phyloP scores from a whole-genome alignment of 768 basidiomycete species.

The Amanita subjunquillea region DNA sequence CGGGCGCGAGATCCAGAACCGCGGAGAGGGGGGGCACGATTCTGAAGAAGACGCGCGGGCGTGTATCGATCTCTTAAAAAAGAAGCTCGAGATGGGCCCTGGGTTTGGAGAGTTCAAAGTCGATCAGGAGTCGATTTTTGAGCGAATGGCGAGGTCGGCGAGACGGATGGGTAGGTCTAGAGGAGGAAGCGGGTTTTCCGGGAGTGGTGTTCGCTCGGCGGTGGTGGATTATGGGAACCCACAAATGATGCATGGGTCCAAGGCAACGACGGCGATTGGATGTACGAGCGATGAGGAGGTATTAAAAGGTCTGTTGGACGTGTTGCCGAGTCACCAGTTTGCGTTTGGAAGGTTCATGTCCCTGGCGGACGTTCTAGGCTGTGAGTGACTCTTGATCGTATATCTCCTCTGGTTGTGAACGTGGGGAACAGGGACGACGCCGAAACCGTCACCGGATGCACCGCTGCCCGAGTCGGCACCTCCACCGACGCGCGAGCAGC shows the following conservation, averaged over 20 bases:
- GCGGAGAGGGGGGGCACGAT: conserved; percentile 82
- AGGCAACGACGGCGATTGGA: conserved; percentile 65
- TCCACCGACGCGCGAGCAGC: conserved; percentile 22
- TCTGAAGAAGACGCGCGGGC: conserved; percentile 92
- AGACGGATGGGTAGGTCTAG: conserved; percentile 6
- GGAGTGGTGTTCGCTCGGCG: conserved; percentile 38
- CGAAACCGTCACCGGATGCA: conserved; percentile 34
- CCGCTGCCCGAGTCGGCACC: conserved; percentile 16
- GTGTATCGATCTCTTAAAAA: conserved; percentile 72
- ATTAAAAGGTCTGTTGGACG: conserved; percentile 53
- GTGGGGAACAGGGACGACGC: conserved; percentile 44
- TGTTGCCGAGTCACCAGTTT: conserved; percentile 62
- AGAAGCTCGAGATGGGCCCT: conserved; percentile 68
- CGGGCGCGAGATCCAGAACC: conserved; percentile 76
- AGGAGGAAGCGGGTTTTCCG: conserved; percentile 12
- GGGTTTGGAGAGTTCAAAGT: conserved; percentile 83
- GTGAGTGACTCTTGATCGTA: conserved; percentile 32
- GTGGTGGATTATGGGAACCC: conserved; percentile 87
- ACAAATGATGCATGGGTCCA: conserved; percentile 72
- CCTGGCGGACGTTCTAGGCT: conserved; percentile 72
- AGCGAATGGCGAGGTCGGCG: conserved; percentile 57
- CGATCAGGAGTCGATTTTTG: conserved; percentile 84
- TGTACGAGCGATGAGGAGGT: conserved; percentile 77
- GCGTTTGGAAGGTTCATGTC: conserved; percentile 78
- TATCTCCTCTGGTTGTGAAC: neutral